Conservation (phyloP, 208 protist species). For the Trypanosoma scelopori region DNA sequence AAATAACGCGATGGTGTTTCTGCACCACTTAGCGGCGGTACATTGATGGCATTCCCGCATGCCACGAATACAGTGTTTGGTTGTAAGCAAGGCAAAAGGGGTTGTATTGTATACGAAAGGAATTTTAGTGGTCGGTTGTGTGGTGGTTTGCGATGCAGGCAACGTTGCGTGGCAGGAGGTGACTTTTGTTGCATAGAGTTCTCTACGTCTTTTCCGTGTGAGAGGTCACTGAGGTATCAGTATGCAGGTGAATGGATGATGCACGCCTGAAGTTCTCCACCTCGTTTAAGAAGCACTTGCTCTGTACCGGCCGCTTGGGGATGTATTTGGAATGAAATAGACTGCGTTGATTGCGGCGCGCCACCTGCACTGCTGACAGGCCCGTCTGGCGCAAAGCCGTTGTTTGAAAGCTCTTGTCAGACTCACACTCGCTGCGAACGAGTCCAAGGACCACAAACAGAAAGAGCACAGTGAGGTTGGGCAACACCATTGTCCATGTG, state of each 20-base stretch:
- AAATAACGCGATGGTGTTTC: too few relatives aligned
- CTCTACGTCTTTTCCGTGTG: too few relatives aligned
- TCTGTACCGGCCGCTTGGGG: constrained; percentile 58
- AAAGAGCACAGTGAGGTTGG: constrained; percentile 70
- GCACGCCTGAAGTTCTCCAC: background rate
- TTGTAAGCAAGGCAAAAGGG: too few relatives aligned
- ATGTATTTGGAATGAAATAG: constrained; percentile 83
- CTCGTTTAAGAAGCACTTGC: constrained; percentile 60
- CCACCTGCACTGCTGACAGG: constrained; percentile 70
- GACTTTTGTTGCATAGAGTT: too few relatives aligned
- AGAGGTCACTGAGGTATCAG: background rate
- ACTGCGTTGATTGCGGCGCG: constrained; percentile 52
- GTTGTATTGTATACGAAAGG: background rate
- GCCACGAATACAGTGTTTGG: too few relatives aligned
- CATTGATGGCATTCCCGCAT: too few relatives aligned
- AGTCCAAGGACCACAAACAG: constrained; percentile 65
- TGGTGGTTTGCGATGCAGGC: too few relatives aligned
- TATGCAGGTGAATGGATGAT: background rate
- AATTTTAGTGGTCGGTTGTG: too few relatives aligned
- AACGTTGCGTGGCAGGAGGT: too few relatives aligned
- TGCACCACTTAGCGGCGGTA: too few relatives aligned
- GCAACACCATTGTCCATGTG: constrained; percentile 85
- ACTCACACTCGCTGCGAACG: constrained; percentile 57
- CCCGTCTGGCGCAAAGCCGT: constrained; percentile 66
- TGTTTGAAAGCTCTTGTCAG: constrained; percentile 61